Evolutionary conservation across 2,329 filamentous ascomycete species (phyloP).

Genomic region (Trichoderma brevicompactum): DNA sequence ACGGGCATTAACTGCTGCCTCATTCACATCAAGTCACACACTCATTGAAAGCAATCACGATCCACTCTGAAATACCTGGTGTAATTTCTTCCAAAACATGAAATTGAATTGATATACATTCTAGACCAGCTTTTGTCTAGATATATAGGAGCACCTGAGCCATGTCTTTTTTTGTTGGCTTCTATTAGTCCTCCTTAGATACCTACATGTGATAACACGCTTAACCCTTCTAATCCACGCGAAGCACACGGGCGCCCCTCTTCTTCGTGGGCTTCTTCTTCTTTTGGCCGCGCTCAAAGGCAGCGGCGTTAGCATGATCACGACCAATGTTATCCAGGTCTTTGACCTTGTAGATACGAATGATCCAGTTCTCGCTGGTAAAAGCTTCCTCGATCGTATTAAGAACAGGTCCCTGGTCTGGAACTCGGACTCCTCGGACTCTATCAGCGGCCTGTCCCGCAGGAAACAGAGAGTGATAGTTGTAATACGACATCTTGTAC

Average conservation of each 20-base stretch:
- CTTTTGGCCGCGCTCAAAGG: constrained; percentile 80
- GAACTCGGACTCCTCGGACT: constrained; percentile 79
- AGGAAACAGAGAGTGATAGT: constrained; percentile 91
- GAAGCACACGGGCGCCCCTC: constrained; percentile 70
- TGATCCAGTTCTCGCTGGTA: constrained; percentile 99
- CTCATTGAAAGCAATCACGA: not conserved
- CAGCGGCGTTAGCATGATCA: constrained; percentile 72
- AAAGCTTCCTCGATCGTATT: constrained; percentile 95
- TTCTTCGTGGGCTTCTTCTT: constrained; percentile 78
- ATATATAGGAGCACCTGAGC: constrained; percentile 33
- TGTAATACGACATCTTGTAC: constrained; percentile 99
- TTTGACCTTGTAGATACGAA: constrained; percentile 99
- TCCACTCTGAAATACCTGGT: not conserved
- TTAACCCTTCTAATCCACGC: constrained; percentile 64
- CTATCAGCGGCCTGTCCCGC: constrained; percentile 87
- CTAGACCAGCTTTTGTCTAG: constrained; percentile 43
- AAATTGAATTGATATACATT: constrained; percentile 47
- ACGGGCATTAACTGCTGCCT: not conserved
- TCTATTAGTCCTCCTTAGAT: constrained; percentile 20
- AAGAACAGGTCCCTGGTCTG: constrained; percentile 82
- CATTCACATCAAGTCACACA: not conserved
- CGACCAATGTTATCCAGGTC: constrained; percentile 94
- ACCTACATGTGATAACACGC: constrained; percentile 17
- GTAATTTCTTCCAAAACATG: constrained; percentile 36
- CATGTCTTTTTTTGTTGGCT: constrained; percentile 33